phyloP scores from a whole-genome alignment of 148 eudicot species.

The Rhododendron williamsianum region DNA sequence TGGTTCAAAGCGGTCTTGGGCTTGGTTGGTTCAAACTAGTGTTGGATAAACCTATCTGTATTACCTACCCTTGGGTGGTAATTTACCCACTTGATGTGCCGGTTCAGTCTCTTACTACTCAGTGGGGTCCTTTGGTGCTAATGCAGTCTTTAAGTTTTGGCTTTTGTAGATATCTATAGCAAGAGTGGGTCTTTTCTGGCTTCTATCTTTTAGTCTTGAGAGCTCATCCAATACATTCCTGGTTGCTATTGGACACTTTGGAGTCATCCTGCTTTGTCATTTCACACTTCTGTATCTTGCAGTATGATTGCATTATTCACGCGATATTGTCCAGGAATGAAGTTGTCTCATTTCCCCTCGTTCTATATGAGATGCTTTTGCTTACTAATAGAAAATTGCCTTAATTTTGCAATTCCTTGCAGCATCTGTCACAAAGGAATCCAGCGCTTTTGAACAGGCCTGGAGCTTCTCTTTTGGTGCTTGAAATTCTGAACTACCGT shows the following conservation, averaged over 20 bases:
- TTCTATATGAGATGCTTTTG: background rate
- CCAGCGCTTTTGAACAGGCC: slow-evolving; percentile 80
- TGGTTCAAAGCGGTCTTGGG: background rate
- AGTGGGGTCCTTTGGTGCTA: background rate
- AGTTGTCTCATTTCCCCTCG: background rate
- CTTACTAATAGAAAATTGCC: background rate
- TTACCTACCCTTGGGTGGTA: background rate
- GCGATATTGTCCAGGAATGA: background rate
- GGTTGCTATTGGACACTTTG: background rate
- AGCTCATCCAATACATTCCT: background rate
- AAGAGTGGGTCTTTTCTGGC: background rate
- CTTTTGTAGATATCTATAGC: background rate
- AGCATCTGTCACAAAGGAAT: slow-evolving; percentile 86
- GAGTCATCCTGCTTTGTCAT: background rate
- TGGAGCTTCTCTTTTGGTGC: slow-evolving; percentile 76
- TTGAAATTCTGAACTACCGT: slow-evolving; percentile 92
- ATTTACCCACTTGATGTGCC: background rate
- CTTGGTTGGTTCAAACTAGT: background rate
- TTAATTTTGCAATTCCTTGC: slow-evolving; percentile 15
- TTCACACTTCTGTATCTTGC: background rate
- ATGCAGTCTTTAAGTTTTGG: background rate
- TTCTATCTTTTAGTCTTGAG: background rate
- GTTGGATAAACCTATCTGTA: background rate
- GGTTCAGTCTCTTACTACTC: background rate
- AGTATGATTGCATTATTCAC: background rate